A percentile compares a stretch with the other conserved stretches of the same genome.
Evolutionary conservation across 768 basidiomycete species (phyloP).

Genomic region (Suillus plorans): DNA sequence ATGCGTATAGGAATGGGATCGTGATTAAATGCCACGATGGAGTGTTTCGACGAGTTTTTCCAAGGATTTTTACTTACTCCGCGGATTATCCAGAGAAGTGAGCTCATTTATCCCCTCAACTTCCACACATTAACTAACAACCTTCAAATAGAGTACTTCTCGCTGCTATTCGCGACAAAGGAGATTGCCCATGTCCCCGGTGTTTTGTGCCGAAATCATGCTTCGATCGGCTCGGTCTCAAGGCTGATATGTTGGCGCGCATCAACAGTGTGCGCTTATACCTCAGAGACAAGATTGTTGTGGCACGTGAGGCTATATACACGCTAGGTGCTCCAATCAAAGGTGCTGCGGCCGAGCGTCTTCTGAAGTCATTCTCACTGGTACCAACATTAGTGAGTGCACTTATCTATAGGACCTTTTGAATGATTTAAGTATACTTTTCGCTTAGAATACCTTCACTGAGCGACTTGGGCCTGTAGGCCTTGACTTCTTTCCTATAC

Average conservation of each 20-base stretch:
- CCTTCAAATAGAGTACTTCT: slow-evolving; percentile 20
- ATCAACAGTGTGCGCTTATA: neutral
- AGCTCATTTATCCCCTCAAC: neutral
- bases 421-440: neutral
- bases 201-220: slow-evolving; percentile 19
- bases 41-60: slow-evolving; percentile 13
- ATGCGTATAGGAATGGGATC: slow-evolving; percentile 16
- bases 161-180: slow-evolving; percentile 25
- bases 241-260: slow-evolving; percentile 11
- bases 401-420: neutral
- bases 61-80: slow-evolving; percentile 18
- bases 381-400: slow-evolving; percentile 16
- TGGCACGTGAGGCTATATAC: slow-evolving; percentile 10
- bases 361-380: slow-evolving; percentile 10
- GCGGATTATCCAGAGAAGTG: slow-evolving; percentile 24
- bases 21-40: slow-evolving; percentile 15
- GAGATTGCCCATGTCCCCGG: slow-evolving; percentile 26
- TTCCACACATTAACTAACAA: neutral
- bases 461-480: slow-evolving; percentile 15
- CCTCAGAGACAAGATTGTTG: slow-evolving; percentile 6
- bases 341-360: neutral
- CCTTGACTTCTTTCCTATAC: slow-evolving; percentile 26
- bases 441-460: slow-evolving; percentile 33
- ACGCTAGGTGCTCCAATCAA: slow-evolving; percentile 10
- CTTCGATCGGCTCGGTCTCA: slow-evolving; percentile 17